Evolutionary conservation across 176 grass and related monocot genomes (phyloP), one percentile per base, ranked within the genome.

Genomic region (Phragmites australis): DNA sequence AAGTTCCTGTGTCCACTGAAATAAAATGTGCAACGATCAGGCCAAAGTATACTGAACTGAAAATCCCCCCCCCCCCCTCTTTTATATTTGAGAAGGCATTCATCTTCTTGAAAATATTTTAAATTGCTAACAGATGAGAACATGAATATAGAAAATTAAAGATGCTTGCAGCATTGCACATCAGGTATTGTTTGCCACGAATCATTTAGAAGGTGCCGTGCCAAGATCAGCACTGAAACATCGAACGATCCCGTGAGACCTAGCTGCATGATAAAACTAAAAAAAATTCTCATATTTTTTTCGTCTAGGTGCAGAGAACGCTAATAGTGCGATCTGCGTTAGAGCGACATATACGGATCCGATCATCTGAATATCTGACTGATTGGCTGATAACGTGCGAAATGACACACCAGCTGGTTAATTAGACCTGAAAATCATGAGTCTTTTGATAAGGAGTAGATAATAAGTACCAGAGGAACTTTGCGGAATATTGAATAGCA

Each of bases 401-500:
- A 76, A 84, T 39, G 15, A 32, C 77, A 69, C 40, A 59, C 30
- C 51, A 77, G 51, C 29, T 69, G 74, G 30, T 59, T 68, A 45
- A 37, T 23, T 49, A 1, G 26, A 52, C 17, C 25, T 44, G 4
- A 27, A 39, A 50, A 61, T 19, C 52, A 15, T 8, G 27, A 60
- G 44, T 72, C 21, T 37, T 82, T 39, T 60, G 67, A 61, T 61
- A 19, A 32, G 7, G 15, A 37, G 53, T 39, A 37, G 27, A 31
- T 2, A 21, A 0, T 15, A 6, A 31, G 26, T 4, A 8, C 9
- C 2, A 2, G 34, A 51, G 9, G 5, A 52, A 41, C 9, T 66
- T 11, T 37, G 31, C 61, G 16, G 30, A 37, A 63, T 37, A 37
- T 37, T 37, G 34, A 37, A 37, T 37, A 37, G 34, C 34, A 37